Conservation (phyloP, 495 filamentous ascomycete genomes). For the Neurospora sp. region DNA sequence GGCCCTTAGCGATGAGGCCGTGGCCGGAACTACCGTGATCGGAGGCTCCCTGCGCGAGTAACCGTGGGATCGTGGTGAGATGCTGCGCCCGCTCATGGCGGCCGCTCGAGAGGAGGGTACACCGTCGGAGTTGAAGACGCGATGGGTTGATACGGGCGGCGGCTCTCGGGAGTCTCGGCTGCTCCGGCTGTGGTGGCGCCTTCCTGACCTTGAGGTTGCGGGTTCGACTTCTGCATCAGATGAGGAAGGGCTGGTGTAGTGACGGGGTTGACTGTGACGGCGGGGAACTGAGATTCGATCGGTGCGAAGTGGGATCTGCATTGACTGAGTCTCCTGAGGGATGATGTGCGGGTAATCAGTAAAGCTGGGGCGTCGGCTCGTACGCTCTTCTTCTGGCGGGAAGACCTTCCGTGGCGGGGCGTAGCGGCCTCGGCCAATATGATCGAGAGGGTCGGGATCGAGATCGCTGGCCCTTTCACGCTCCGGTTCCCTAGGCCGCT, state of each 20-base stretch:
- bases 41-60: constrained; percentile 7
- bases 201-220: background rate
- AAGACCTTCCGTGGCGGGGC: constrained; percentile 13
- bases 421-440: constrained; percentile 12
- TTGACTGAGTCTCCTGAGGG: constrained; percentile 10
- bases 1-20: background rate
- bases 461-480: constrained; percentile 20
- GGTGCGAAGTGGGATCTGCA: constrained; percentile 12
- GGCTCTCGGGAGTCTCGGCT: constrained; percentile 18
- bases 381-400: constrained; percentile 14
- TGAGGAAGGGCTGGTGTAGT: background rate
- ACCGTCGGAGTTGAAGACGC: constrained; percentile 12
- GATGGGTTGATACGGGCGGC: constrained; percentile 13
- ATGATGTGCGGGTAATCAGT: constrained; percentile 14
- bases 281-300: constrained; percentile 10
- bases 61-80: constrained; percentile 10
- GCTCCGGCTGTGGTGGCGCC: constrained; percentile 10
- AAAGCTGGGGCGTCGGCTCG: constrained; percentile 18
- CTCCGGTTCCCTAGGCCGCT: constrained; percentile 19
- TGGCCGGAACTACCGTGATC: background rate
- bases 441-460: constrained; percentile 13
- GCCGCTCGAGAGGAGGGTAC: constrained; percentile 4
- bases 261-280: constrained; percentile 18
- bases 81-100: background rate
- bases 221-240: background rate